Percentiles rank a stretch among this genome's conserved stretches.
Conservation (phyloP, 2,329 filamentous ascomycete species). For the Microdochium trichocladiopsis region DNA sequence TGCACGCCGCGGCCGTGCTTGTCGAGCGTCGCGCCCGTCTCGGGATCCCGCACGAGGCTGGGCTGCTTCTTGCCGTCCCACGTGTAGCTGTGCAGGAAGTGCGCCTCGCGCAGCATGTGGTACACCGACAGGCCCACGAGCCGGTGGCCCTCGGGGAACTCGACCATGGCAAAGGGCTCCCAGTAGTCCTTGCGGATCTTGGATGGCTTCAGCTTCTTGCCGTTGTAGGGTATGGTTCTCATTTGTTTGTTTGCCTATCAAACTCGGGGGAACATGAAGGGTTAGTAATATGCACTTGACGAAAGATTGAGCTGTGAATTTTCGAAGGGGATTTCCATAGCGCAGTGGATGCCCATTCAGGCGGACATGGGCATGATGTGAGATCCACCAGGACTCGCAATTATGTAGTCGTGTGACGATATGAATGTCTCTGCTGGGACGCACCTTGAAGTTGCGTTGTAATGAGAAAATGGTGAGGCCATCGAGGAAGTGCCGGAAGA, state of each 20-base stretch:
- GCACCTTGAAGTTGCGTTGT: constrained; percentile 35
- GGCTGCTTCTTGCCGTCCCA: constrained; percentile 38
- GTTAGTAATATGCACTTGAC: no score
- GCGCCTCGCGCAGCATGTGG: constrained; percentile 59
- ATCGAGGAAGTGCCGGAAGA: constrained; percentile 42
- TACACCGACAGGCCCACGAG: constrained; percentile 51
- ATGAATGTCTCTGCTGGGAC: no score
- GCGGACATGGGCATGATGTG: no score
- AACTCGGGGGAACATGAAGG: no score
- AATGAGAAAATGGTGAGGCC: constrained; percentile 48
- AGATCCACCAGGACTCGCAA: no score
- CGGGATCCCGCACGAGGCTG: constrained; percentile 31
- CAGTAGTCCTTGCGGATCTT: constrained; percentile 63
- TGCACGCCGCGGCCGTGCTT: constrained; percentile 37
- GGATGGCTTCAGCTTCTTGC: constrained; percentile 58
- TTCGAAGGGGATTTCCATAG: no score
- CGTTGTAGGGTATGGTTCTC: constrained; percentile 45
- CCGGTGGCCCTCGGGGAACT: constrained; percentile 45
- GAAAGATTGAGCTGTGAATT: no score
- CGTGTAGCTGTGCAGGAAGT: constrained; percentile 52
- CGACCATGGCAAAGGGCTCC: constrained; percentile 52
- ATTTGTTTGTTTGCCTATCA: constrained; percentile 14
- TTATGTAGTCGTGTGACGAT: no score
- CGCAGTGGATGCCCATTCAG: no score
- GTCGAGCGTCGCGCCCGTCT: constrained; percentile 23